These are phyloP conservation scores for Mallotus japonicus DNA, from an alignment of 441 rosid genomes.

Conservation along the genomic window DNA sequence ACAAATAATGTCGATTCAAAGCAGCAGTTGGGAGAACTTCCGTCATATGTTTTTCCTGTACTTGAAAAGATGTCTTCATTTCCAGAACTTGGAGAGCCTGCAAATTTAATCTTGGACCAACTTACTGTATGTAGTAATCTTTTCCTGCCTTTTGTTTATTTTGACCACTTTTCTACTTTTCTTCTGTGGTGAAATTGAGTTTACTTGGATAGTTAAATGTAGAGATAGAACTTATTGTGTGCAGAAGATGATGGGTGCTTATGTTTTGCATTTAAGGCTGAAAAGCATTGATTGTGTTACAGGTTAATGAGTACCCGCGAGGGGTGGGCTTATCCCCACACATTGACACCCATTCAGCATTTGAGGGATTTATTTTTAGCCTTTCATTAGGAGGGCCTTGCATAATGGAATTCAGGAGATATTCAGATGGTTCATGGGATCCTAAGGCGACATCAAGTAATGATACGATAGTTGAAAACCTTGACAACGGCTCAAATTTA, in stretches of 20 bases:
- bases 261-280: conserved; percentile 23
- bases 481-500: conserved; percentile 32
- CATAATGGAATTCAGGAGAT: conserved; percentile 92
- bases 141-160: neutral
- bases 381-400: conserved; percentile 97
- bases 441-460: conserved; percentile 32
- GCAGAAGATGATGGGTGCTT: neutral
- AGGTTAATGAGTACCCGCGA: conserved; percentile 92
- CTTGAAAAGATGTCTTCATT: conserved; percentile 55
- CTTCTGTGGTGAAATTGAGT: conserved; percentile 6
- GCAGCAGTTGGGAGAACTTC: conserved; percentile 71
- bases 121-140: conserved; percentile 55
- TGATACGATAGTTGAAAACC: conserved; percentile 37
- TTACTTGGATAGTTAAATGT: neutral
- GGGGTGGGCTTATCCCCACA: conserved; percentile 98
- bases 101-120: conserved; percentile 59
- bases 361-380: conserved; percentile 85
- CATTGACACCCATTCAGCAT: conserved; percentile 97
- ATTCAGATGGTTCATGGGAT: conserved; percentile 48
- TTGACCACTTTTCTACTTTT: neutral
- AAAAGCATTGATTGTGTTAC: conserved; percentile 30
- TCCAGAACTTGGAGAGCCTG: conserved; percentile 38
- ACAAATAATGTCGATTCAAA: conserved; percentile 74
- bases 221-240: neutral
- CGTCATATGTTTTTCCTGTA: conserved; percentile 57